Evolutionary conservation across 2,329 filamentous ascomycete genomes (phyloP), one percentile per base, ranked within the genome.

Genomic region (Calonectria pseudoreteaudii): DNA sequence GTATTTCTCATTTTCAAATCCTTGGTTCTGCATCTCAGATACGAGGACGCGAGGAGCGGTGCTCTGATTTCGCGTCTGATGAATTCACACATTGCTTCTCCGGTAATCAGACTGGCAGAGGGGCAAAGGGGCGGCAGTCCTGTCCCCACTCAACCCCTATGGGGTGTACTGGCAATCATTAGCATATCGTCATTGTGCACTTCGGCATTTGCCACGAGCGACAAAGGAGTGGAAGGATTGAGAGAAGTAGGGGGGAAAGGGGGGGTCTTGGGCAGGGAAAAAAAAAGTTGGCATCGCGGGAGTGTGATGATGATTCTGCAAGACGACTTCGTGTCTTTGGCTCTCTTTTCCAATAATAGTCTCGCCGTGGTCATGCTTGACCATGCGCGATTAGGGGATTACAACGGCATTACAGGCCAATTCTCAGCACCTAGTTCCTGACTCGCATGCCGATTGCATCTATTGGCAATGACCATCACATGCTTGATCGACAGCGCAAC

Each of bases 301-400:
- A 53, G 44, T 56, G 36, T 28, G 36, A 44, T 41, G 60, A 62
- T 26, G 31, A 44, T 50, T 62, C 68, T 72, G 41, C 72, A 72
- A 68, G 58, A 52, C 66, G 60, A 26, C 60, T 53, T 74, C 71
- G 71, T 73, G 60, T 26, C 31, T 23, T 28, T 62, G 56, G 34
- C 11, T 52, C 38, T 62, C 8, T 23, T 31, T 36, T 36, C 23
- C 66, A 52, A 49, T 23, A 58, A 66, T 60, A 56, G 58, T 36
- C 68, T 70, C 41, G 52, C 50, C 44, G 47, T 47, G 26, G 26
- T 60, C 58, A 38, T 67, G 71, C 66, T 56, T 66, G 50, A 65
- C 66, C 60, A 69, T 73, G 71, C 71, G 71, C 50, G 66, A 73
- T 69, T 72, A 72, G 71, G 44, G 71, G 60, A 66, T 60, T 69